Percentiles rank a stretch among this genome's conserved stretches.
phyloP scores from a whole-genome alignment of 225 moss, liverwort and hornwort genomes.

The Thuidium tamariscinum region DNA sequence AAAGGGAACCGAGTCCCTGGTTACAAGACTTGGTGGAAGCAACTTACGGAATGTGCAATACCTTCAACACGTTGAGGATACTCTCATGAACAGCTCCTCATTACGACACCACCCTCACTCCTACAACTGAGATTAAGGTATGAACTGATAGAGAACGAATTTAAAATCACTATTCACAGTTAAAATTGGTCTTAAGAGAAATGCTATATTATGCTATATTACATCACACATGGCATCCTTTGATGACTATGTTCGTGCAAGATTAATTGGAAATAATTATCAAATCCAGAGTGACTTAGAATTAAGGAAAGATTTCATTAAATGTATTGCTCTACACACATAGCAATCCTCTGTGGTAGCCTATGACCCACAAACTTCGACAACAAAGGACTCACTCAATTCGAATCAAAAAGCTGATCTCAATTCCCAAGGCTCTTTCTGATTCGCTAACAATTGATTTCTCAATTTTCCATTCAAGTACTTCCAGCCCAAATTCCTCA shows the following conservation, averaged over 20 bases:
- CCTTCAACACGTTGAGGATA: background rate
- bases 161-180: background rate
- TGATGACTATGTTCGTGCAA: background rate
- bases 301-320: background rate
- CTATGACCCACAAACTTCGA: background rate
- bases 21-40: background rate
- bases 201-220: no score
- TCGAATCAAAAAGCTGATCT: background rate
- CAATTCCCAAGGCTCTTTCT: background rate
- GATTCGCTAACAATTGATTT: background rate
- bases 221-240: background rate
- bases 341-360: background rate
- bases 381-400: background rate
- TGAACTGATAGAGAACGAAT: background rate
- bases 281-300: background rate
- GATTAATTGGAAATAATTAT: no score
- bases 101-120: background rate
- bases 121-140: background rate
- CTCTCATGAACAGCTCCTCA: background rate
- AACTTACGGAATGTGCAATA: background rate
- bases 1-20: background rate
- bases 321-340: background rate
- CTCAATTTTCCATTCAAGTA: background rate
- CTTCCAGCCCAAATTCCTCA: constrained; percentile 48
- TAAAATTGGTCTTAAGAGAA: background rate